These are phyloP conservation scores for Yamadazyma dendronema DNA, from an alignment of 1,139 yeast genomes.

Conservation along the genomic window DNA sequence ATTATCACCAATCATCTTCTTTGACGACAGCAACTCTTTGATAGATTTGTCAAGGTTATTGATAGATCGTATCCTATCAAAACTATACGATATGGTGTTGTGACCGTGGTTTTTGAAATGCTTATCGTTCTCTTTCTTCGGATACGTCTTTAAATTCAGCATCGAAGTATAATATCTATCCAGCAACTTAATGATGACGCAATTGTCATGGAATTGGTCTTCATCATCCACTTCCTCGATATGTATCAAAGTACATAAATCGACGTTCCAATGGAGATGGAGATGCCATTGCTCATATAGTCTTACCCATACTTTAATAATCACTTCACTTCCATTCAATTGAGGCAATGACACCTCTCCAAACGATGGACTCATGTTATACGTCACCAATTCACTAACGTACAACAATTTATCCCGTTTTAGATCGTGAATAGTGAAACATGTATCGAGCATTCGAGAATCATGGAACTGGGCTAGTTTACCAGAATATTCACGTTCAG, in stretches of 20 bases:
- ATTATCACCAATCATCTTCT: slow-evolving; percentile 17
- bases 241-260: slow-evolving; percentile 9
- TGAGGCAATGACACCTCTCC: slow-evolving; percentile 29
- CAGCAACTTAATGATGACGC: slow-evolving; percentile 25
- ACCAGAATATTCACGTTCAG: slow-evolving; percentile 1
- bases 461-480: background rate
- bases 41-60: slow-evolving; percentile 30
- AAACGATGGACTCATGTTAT: slow-evolving; percentile 31
- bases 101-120: slow-evolving; percentile 4
- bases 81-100: slow-evolving; percentile 26
- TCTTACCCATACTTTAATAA: slow-evolving; percentile 26
- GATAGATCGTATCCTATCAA: slow-evolving; percentile 36
- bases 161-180: slow-evolving; percentile 18
- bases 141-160: background rate
- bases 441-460: slow-evolving; percentile 24
- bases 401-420: slow-evolving; percentile 23
- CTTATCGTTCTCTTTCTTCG: background rate
- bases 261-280: slow-evolving; percentile 20
- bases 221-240: slow-evolving; percentile 11
- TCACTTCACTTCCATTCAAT: slow-evolving; percentile 14
- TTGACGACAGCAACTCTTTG: slow-evolving; percentile 27
- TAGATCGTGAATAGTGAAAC: slow-evolving; percentile 26
- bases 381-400: slow-evolving; percentile 32
- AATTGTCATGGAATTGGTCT: slow-evolving; percentile 23
- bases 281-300: slow-evolving; percentile 20